Base-by-base conservation (phyloP, 176 grass and related monocot genomes). In the Carex pumila region DNA sequence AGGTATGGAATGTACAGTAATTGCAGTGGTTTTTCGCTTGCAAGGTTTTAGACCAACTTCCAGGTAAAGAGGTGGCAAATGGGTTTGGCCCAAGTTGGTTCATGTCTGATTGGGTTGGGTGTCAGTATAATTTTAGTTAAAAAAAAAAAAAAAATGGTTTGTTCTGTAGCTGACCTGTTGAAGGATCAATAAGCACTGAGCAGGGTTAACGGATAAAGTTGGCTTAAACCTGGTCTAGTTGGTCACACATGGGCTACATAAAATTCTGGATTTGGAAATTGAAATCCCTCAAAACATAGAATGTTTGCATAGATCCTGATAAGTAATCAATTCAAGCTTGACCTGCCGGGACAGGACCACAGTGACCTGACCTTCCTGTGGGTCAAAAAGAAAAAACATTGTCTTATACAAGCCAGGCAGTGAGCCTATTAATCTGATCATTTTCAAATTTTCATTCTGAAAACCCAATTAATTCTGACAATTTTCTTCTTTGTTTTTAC, bases 1-100 rank as follows among this genome's bases (percentile, higher is more conserved):
- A 94, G 85, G 94, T 97, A 90, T 84, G 76, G 56, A 43, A 32
- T 55, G 13, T 30, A 75, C 22, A 76, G 1, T 31, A 32, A 76
- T 29, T 76, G 12, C 13, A 31, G 9, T 30, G 3, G n/a, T 55
- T 55, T 49, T 9, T 39, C 37, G 4, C 37, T 39, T 39, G 37
- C 37, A 39, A 39, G 37, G 37, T 39, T 39, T 39, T 39, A 39
- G 37, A 6, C 37, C 37, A 39, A 39, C 37, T 5, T 0, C 37
- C 37, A 39, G 5, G 37, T 39, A 6, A 39, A 39, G 37, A 39
- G 37, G 37, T 39, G 37, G 37, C 37, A 39, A 39, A 39, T 39
- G 37, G 37, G 37, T 39, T 39, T 39, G 37, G 7, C 39, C 52
- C 58, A 21, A 82, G 71, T 75, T 54, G 72, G 25, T 74, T 14